phyloP scores from a whole-genome alignment of 1,284 basidiomycete species.

The Fistulinella cinereoalba region DNA sequence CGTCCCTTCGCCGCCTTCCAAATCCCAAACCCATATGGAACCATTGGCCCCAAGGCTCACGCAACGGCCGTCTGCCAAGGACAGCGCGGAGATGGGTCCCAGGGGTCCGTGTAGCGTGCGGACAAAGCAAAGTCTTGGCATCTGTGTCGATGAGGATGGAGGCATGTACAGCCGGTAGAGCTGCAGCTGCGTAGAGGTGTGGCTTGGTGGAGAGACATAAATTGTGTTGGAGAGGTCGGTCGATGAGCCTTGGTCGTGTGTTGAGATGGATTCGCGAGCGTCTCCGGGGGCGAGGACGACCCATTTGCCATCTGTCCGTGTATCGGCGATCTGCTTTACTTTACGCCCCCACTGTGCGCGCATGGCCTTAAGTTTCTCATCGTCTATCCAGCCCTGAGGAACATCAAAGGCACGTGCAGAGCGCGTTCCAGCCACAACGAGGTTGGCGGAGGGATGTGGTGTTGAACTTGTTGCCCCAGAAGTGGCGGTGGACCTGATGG shows the following conservation, averaged over 20 bases:
- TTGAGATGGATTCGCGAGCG: conserved; percentile 10
- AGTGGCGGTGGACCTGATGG: conserved; percentile 16
- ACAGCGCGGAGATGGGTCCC: conserved; percentile 62
- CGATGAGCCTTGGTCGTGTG: conserved; percentile 16
- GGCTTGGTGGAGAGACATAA: conserved; percentile 35
- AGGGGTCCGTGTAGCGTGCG: conserved; percentile 65
- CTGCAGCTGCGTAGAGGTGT: conserved; percentile 58
- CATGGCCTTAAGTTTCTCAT: conserved; percentile 55
- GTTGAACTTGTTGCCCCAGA: conserved; percentile 6
- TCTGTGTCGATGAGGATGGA: conserved; percentile 41
- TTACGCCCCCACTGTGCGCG: conserved; percentile 75
- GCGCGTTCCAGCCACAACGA: conserved; percentile 53
- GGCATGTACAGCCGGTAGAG: conserved; percentile 71
- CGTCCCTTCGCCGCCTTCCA: conserved; percentile 63
- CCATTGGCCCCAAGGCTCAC: conserved; percentile 69
- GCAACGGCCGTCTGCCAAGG: conserved; percentile 75
- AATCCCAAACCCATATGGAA: conserved; percentile 79
- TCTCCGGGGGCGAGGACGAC: conserved; percentile 70
- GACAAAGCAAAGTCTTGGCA: conserved; percentile 67
- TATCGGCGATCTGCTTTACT: conserved; percentile 60
- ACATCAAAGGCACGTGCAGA: conserved; percentile 66
- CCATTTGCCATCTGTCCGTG: conserved; percentile 81
- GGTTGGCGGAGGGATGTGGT: conserved; percentile 22
- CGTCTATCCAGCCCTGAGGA: conserved; percentile 69
- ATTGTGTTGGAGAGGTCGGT: conserved; percentile 27